These are phyloP conservation scores for Paecilomyces sp. DNA, from an alignment of 2,329 filamentous ascomycete genomes.

Conservation along the genomic window DNA sequence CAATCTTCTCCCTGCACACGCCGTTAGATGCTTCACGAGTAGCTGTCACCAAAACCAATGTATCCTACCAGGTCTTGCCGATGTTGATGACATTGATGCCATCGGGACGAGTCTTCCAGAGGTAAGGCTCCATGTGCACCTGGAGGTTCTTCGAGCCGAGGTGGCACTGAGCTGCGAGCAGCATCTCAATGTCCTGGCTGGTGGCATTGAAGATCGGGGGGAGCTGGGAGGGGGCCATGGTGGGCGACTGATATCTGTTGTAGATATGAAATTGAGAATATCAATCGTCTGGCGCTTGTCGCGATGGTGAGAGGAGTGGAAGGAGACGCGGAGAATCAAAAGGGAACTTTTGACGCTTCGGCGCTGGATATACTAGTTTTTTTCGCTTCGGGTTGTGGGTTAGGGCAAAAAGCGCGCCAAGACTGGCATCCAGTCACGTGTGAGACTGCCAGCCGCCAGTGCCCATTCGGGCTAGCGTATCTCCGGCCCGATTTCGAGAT, in stretches of 20 bases:
- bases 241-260: constrained; percentile 51
- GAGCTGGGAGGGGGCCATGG: constrained; percentile 92
- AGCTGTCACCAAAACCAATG: constrained; percentile 3
- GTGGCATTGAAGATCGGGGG: constrained; percentile 95
- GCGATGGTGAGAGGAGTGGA: constrained; percentile 24
- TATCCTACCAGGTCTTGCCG: constrained; percentile 94
- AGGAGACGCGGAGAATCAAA: constrained; percentile 19
- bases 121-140: constrained; percentile 98
- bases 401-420: constrained; percentile 26
- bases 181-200: constrained; percentile 98
- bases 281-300: constrained; percentile 42
- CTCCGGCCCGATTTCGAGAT: constrained; percentile 18
- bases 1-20: constrained; percentile 87
- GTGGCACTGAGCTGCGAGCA: constrained; percentile 93
- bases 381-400: constrained; percentile 34
- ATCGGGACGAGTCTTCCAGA: constrained; percentile 98
- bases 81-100: constrained; percentile 99
- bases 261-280: constrained; percentile 29
- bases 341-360: constrained; percentile 11
- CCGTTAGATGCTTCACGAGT: constrained; percentile 8
- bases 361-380: constrained; percentile 18
- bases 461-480: constrained; percentile 17
- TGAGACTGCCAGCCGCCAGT: constrained; percentile 1
- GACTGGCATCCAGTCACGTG: constrained; percentile 11
- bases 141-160: constrained; percentile 98